A percentile compares a stretch with the other conserved stretches of the same genome.
Conservation (phyloP, 169 alveolate genomes). For the Perkinsus chesapeaki region DNA sequence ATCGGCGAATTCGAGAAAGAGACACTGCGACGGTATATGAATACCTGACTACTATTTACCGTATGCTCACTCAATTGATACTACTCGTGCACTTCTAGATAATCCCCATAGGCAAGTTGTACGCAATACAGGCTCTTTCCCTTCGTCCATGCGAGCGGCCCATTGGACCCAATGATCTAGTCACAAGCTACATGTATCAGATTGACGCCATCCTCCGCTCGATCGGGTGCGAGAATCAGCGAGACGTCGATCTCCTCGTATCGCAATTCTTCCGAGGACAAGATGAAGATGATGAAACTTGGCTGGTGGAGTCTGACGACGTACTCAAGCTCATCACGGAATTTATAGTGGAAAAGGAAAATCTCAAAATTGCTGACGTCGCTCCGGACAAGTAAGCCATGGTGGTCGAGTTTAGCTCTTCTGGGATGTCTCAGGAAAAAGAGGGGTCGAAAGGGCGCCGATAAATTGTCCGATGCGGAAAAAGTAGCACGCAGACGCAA, state of each 20-base stretch:
- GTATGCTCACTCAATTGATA: too few species aligned
- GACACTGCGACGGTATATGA: too few species aligned
- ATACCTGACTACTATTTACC: too few species aligned
- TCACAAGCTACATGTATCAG: not conserved
- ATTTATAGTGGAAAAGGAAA: conserved; percentile 24
- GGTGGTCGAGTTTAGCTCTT: not conserved
- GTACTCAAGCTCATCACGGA: conserved; percentile 18
- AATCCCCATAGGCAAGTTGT: too few species aligned
- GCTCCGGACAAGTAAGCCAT: not conserved
- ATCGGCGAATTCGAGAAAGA: too few species aligned
- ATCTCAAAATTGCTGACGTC: not conserved
- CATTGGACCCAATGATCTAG: too few species aligned
- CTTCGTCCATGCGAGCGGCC: too few species aligned
- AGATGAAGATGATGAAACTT: conserved; percentile 35
- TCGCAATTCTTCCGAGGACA: conserved; percentile 25
- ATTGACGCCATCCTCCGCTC: conserved; percentile 8
- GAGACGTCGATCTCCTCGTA: conserved; percentile 17
- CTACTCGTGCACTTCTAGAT: too few species aligned
- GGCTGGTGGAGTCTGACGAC: conserved; percentile 31
- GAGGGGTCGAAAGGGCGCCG: not conserved
- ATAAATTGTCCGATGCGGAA: not conserved
- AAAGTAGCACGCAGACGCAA: not conserved
- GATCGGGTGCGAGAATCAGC: conserved; percentile 21
- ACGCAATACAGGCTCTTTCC: too few species aligned
- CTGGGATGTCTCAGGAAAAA: not conserved